Percentiles rank a stretch among this genome's conserved stretches.
phyloP scores from a whole-genome alignment of 306 rosid genomes.

The Vicia sativa region DNA sequence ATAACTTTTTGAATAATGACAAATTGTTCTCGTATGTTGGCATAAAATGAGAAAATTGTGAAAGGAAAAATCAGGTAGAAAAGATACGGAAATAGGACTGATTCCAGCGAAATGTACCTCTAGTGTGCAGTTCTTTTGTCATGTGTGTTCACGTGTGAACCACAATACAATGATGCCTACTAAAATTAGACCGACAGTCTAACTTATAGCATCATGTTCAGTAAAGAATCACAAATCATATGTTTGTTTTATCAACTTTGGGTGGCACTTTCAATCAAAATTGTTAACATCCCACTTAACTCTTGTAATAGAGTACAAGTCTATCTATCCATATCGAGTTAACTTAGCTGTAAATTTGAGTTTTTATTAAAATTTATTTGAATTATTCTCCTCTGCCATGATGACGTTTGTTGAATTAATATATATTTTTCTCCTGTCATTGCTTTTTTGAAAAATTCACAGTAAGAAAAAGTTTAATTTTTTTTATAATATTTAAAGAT shows the following conservation, averaged over 20 bases:
- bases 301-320: too few species aligned
- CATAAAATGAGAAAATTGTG: neutral
- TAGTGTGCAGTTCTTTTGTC: neutral
- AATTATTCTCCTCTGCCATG: too few species aligned
- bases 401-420: too few species aligned
- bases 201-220: slow-evolving; percentile 24
- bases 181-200: slow-evolving; percentile 30
- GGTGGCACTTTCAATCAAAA: neutral
- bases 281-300: too few species aligned
- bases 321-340: too few species aligned
- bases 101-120: neutral
- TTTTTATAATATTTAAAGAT: too few species aligned
- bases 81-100: slow-evolving; percentile 14
- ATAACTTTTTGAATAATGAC: neutral
- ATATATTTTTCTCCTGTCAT: too few species aligned
- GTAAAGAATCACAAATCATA: neutral
- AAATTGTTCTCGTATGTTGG: neutral
- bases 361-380: too few species aligned
- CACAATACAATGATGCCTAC: slow-evolving; percentile 2
- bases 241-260: neutral
- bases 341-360: too few species aligned
- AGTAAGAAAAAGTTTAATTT: too few species aligned
- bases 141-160: slow-evolving; percentile 44
- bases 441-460: too few species aligned
- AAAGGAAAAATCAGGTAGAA: slow-evolving; percentile 6